Base-by-base conservation (phyloP, 1,284 basidiomycete genomes). In the Leccinum subrobustum region DNA sequence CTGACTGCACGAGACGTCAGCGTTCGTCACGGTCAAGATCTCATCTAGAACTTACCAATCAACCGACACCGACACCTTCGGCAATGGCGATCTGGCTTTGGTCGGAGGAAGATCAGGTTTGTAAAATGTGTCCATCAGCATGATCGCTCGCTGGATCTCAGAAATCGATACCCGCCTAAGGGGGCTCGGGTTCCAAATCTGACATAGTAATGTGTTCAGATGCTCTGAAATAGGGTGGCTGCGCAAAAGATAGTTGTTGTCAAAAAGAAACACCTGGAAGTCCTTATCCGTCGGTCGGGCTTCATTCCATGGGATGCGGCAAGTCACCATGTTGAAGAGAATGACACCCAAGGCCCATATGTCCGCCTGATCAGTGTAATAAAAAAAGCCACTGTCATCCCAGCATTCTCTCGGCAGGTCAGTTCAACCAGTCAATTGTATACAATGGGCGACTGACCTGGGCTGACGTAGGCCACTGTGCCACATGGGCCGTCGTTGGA, bases 281-380 rank as follows among this genome's bases (percentile, higher is more conserved):
- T 85, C 88, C 60, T 87, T 84, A 76, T 97, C 94, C 52, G 79
- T 77, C 9, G 81, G 76, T 37, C 80, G 85, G 1, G 95, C 94
- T 68, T 85, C 83, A 64, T 87, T 83, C 96, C 95, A 98, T 8
- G 94, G 95, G 72, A 91, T 92, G 31, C 90, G 84, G 18, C 91
- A 89, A 61, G 90, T 91, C 54, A 94, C 86, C 76, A 52, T 52
- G 51, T 31, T 31, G 51, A 52, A 52, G n/a, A 52, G 29, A 6
- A 52, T 52, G n/a, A 52, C n/a, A 27, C 51, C 51, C 29, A 52
- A 29, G 7, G 51, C 25, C 51, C 51, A 52, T 4, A 29, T 14
- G n/a, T 52, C 27, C 9, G 27, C 27, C 51, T 11, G 14, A 31
- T 29, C 27, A 6, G 27, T 18, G 51, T 52, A 52, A 31, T 52